These are phyloP conservation scores for Stagonosporopsis vannaccii DNA, from an alignment of 2,329 filamentous ascomycete genomes.

Conservation along the genomic window DNA sequence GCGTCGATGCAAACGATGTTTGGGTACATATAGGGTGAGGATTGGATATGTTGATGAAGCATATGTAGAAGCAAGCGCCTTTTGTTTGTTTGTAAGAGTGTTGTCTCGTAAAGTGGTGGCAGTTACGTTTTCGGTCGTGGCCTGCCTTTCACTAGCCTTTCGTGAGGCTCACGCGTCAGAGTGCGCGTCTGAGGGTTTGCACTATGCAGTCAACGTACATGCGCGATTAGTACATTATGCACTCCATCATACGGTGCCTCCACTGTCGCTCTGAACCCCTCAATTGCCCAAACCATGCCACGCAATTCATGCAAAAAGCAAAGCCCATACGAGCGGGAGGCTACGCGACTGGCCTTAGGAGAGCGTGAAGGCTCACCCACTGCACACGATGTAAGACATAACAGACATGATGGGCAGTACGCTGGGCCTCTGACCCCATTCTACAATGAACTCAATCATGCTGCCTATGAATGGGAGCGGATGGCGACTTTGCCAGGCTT, in stretches of 20 bases:
- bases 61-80: not conserved
- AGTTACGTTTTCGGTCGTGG: not conserved
- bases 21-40: not conserved
- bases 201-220: not conserved
- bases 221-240: not conserved
- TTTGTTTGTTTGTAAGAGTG: not conserved
- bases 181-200: too few relatives aligned
- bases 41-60: not conserved
- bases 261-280: not conserved
- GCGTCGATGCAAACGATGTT: not conserved
- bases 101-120: not conserved
- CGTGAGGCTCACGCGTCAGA: too few relatives aligned
- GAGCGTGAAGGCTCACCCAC: not conserved
- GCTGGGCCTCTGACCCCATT: not conserved
- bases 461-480: slow-evolving; percentile 6
- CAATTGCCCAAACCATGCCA: not conserved
- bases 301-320: slow-evolving; percentile 1
- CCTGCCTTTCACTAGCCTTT: too few relatives aligned
- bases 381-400: not conserved
- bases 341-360: not conserved
- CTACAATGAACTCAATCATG: not conserved
- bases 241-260: not conserved
- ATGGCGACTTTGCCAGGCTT: not conserved
- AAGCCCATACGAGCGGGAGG: not conserved
- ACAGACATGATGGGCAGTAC: not conserved